Evolutionary conservation across 345 rosid species (phyloP).

Genomic region (Kernera saxatilis): DNA sequence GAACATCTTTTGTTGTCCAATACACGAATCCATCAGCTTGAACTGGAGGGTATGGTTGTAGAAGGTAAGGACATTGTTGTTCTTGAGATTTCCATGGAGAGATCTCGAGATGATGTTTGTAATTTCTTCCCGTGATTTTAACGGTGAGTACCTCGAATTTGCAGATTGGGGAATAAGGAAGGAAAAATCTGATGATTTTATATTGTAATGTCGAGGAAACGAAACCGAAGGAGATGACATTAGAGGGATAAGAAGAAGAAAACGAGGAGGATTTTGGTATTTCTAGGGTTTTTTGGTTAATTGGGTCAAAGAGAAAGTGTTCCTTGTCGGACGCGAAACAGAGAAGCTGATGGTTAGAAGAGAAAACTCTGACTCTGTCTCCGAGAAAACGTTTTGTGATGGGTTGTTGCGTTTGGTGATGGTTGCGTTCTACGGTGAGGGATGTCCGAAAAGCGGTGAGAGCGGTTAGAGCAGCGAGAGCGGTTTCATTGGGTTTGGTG

Average conservation of each 20-base stretch:
- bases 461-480: neutral
- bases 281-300: constrained; percentile 12
- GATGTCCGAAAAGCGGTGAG: neutral
- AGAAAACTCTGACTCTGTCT: constrained; percentile 8
- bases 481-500: constrained; percentile 1
- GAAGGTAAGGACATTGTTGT: constrained; percentile 9
- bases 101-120: constrained; percentile 9
- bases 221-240: constrained; percentile 15
- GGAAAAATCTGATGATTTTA: constrained; percentile 15
- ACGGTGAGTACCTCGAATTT: constrained; percentile 20
- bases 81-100: constrained; percentile 21
- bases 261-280: neutral
- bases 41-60: constrained; percentile 18
- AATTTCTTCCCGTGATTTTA: neutral
- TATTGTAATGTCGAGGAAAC: constrained; percentile 12
- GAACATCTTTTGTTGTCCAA: constrained; percentile 16
- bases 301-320: constrained; percentile 19
- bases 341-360: constrained; percentile 21
- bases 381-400: constrained; percentile 9
- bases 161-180: constrained; percentile 5
- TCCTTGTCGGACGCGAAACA: constrained; percentile 5
- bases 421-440: neutral
- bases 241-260: neutral
- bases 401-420: neutral
- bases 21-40: constrained; percentile 16